These are phyloP conservation scores for Ogataea neopini DNA, from an alignment of 805 yeast species.

Conservation along the genomic window DNA sequence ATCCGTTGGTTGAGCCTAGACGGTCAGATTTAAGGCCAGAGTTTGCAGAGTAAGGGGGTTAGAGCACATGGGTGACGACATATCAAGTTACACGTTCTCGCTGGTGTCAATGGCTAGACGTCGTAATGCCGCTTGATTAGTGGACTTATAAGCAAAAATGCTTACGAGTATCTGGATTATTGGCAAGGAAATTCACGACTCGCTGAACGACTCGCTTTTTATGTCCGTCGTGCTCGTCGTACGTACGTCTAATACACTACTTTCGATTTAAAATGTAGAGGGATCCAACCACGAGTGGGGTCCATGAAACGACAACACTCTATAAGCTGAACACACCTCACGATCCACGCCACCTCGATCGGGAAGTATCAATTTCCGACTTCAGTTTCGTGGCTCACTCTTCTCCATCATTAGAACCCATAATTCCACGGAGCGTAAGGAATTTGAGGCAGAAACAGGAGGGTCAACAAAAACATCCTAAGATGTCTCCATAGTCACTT, in stretches of 20 bases:
- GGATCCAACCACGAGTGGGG: slow-evolving; percentile 10
- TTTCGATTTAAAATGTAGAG: slow-evolving; percentile 16
- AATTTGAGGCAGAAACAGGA: slow-evolving; percentile 37
- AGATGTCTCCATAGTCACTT: not conserved
- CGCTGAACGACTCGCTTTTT: too few species aligned
- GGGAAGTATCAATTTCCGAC: slow-evolving; percentile 32
- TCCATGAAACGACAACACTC: slow-evolving; percentile 1
- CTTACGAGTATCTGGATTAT: too few species aligned
- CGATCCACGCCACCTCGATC: slow-evolving; percentile 23
- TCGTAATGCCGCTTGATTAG: too few species aligned
- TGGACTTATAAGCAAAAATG: too few species aligned
- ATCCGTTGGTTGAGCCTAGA: slow-evolving; percentile 88
- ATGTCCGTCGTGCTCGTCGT: slow-evolving; percentile 1
- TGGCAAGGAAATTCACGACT: too few species aligned
- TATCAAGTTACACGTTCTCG: too few species aligned
- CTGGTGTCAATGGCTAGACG: too few species aligned
- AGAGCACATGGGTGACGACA: too few species aligned
- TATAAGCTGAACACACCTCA: slow-evolving; percentile 20
- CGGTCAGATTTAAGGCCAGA: slow-evolving; percentile 91
- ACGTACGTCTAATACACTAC: slow-evolving; percentile 1
- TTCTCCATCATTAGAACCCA: slow-evolving; percentile 38
- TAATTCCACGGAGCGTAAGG: slow-evolving; percentile 29
- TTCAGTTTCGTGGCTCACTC: slow-evolving; percentile 26
- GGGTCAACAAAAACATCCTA: slow-evolving; percentile 10
- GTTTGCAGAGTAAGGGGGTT: slow-evolving; percentile 45